Conservation (phyloP, 768 basidiomycete species). For the Trametopsis cervina region DNA sequence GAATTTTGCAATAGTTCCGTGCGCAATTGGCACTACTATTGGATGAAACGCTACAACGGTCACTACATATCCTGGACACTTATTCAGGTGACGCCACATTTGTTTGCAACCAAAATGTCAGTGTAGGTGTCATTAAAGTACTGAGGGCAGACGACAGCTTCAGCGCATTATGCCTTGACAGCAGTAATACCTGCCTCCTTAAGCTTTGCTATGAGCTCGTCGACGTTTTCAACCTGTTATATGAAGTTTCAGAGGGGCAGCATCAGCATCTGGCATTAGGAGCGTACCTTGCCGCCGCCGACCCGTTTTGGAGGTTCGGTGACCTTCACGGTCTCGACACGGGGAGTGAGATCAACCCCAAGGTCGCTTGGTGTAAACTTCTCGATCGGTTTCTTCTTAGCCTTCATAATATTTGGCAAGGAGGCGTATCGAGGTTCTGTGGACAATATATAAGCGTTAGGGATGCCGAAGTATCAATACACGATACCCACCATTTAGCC, state of each 20-base stretch:
- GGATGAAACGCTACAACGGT: too few relatives aligned
- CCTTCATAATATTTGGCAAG: slow-evolving; percentile 97
- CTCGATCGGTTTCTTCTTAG: slow-evolving; percentile 97
- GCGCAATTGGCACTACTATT: too few relatives aligned
- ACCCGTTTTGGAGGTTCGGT: slow-evolving; percentile 84
- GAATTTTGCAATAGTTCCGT: too few relatives aligned
- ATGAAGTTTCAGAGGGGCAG: neutral
- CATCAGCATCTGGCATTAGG: neutral
- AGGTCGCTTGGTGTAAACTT: slow-evolving; percentile 76
- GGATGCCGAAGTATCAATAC: neutral
- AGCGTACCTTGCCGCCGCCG: slow-evolving; percentile 79
- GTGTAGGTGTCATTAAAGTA: too few relatives aligned
- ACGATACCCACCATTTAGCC: neutral
- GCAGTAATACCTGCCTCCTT: slow-evolving; percentile 70
- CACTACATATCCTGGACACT: too few relatives aligned
- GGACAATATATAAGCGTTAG: neutral
- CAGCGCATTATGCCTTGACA: slow-evolving; percentile 13
- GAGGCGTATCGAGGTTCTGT: slow-evolving; percentile 95
- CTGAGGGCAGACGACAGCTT: too few relatives aligned
- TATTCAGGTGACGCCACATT: too few relatives aligned
- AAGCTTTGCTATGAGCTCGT: slow-evolving; percentile 82
- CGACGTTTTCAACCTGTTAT: slow-evolving; percentile 70
- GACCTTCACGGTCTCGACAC: slow-evolving; percentile 82
- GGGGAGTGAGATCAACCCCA: slow-evolving; percentile 75
- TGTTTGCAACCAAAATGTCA: too few relatives aligned